Evolutionary conservation across 2,329 filamentous ascomycete species (phyloP).

Genomic region (Aspergillus pseudonomiae): DNA sequence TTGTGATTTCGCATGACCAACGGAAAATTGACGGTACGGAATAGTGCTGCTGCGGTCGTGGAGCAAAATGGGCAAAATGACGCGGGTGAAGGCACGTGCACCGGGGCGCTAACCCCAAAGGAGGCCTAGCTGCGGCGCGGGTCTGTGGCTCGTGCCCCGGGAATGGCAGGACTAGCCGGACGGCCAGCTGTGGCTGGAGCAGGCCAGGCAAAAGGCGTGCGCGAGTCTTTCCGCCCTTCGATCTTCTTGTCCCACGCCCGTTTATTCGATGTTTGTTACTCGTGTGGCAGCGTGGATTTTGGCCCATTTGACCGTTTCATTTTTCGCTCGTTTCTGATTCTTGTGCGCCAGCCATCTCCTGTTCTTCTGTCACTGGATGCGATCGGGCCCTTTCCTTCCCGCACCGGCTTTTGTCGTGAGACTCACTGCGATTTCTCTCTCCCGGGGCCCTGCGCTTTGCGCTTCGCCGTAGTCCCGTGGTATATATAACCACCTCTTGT

Average conservation of each 20-base stretch:
- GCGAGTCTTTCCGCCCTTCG: slow-evolving; percentile 14
- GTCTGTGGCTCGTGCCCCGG: slow-evolving; percentile 10
- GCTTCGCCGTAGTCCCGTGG: slow-evolving; percentile 5
- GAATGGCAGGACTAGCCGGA: slow-evolving; percentile 7
- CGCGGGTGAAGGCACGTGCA: slow-evolving; percentile 13
- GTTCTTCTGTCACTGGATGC: background rate
- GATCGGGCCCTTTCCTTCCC: background rate
- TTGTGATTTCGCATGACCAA: background rate
- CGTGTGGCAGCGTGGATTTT: background rate
- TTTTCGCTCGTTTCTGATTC: background rate
- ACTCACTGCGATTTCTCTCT: slow-evolving; percentile 1
- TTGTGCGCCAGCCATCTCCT: background rate
- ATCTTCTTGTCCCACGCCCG: slow-evolving; percentile 7
- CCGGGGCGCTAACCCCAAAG: slow-evolving; percentile 10
- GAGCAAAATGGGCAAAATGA: slow-evolving; percentile 4
- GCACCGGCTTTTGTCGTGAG: background rate
- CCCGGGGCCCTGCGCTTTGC: slow-evolving; percentile 14
- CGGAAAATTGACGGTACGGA: background rate
- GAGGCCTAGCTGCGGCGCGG: slow-evolving; percentile 8
- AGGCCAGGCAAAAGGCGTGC: slow-evolving; percentile 1
- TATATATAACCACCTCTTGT: slow-evolving; percentile 20
- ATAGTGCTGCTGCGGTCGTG: background rate
- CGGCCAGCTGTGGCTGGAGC: slow-evolving; percentile 11
- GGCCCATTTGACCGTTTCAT: background rate
- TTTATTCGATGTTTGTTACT: background rate